Conservation (phyloP, 2,329 filamentous ascomycete genomes). For the Pseudogymnoascus sp. region DNA sequence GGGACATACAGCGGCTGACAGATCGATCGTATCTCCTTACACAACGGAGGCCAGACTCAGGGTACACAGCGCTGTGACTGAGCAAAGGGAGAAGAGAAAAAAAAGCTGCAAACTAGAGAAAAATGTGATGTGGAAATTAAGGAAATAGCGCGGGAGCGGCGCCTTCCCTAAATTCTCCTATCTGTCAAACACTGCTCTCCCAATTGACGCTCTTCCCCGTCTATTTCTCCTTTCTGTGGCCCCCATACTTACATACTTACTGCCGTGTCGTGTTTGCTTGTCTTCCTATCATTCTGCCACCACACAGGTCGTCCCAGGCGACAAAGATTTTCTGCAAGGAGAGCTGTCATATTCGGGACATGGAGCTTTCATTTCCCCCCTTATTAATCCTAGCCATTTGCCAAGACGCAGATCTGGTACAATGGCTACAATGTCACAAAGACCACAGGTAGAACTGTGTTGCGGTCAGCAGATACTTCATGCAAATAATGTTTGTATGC, state of each 20-base stretch:
- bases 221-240: background rate
- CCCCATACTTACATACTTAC: background rate
- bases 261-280: background rate
- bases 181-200: background rate
- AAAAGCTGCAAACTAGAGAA: background rate
- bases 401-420: background rate
- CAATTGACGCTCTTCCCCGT: background rate
- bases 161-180: background rate
- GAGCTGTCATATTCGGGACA: background rate
- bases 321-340: background rate
- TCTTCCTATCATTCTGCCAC: background rate
- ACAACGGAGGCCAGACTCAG: background rate
- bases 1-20: background rate
- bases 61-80: background rate
- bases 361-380: background rate
- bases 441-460: background rate
- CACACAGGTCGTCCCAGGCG: constrained; percentile 1
- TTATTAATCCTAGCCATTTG: background rate
- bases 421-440: background rate
- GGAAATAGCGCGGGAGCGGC: background rate
- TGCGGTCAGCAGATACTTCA: background rate
- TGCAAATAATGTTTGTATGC: constrained; percentile 5
- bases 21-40: constrained; percentile 4
- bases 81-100: background rate
- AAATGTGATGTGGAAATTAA: background rate